phyloP scores from a whole-genome alignment of 2,329 filamentous ascomycete genomes.

The Colletotrichum cuscutae region DNA sequence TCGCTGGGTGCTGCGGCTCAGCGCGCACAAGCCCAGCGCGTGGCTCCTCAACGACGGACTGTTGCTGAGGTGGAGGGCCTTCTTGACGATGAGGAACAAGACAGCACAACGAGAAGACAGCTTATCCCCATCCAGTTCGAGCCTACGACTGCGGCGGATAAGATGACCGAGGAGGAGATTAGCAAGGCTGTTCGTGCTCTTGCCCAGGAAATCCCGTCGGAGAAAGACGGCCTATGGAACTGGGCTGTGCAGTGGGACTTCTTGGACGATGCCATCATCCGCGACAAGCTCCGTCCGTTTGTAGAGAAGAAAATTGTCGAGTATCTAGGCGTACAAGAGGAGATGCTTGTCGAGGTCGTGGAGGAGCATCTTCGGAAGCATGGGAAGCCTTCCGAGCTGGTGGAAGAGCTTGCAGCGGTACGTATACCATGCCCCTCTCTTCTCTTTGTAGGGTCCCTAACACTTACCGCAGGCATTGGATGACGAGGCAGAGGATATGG shows the following conservation, averaged over 20 bases:
- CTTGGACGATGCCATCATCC: constrained; percentile 82
- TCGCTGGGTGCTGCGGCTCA: constrained; percentile 91
- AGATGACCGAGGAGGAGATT: constrained; percentile 87
- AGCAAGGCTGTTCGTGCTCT: constrained; percentile 83
- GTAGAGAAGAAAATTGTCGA: constrained; percentile 99
- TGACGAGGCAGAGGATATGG: constrained; percentile 92
- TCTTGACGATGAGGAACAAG: constrained; percentile 93
- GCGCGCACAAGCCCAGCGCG: constrained; percentile 68
- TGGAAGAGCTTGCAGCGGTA: constrained; percentile 86
- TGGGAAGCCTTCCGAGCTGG: constrained; percentile 80
- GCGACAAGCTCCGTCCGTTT: constrained; percentile 90
- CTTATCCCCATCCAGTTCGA: constrained; percentile 88
- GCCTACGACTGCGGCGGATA: constrained; percentile 70
- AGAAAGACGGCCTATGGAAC: constrained; percentile 88
- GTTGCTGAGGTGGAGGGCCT: constrained; percentile 94
- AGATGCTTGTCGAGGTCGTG: constrained; percentile 92
- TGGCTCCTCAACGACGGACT: constrained; percentile 74
- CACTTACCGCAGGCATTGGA: constrained; percentile 75
- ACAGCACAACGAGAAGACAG: constrained; percentile 74
- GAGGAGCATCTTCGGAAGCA: constrained; percentile 85
- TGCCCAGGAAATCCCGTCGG: constrained; percentile 88
- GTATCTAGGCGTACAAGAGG: constrained; percentile 94
- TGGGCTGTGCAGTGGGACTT: constrained; percentile 95
- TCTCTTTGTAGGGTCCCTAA: constrained; percentile 41
- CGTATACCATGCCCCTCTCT: constrained; percentile 47